Percentiles rank a stretch among this genome's conserved stretches.
Conservation (phyloP, 139 green algal genomes). For the Coelastrella sp. region DNA sequence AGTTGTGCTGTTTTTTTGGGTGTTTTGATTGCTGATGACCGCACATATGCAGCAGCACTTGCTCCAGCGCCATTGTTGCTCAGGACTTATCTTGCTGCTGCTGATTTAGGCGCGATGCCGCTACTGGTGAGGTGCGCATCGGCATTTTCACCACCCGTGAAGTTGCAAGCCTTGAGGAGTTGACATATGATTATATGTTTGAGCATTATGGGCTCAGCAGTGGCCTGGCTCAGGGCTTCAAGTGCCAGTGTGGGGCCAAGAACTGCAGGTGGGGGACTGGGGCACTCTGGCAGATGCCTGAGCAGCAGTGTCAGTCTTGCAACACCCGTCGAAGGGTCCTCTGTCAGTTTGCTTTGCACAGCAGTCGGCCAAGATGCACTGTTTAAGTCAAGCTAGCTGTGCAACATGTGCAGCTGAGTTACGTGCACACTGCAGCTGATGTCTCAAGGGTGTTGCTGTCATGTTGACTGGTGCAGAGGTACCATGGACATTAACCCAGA, state of each 20-base stretch:
- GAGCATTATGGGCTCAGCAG: constrained; percentile 64
- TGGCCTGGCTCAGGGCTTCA: constrained; percentile 57
- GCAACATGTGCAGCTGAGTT: too few species aligned
- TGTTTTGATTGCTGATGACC: not conserved
- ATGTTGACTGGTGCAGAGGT: constrained; percentile 49
- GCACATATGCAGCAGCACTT: not conserved
- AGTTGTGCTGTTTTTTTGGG: not conserved
- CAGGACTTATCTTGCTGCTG: too few species aligned
- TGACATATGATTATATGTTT: constrained; percentile 94
- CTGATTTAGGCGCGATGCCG: not conserved
- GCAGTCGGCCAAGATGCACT: not conserved
- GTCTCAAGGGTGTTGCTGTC: not conserved
- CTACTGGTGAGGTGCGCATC: constrained; percentile 63
- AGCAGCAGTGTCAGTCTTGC: not conserved
- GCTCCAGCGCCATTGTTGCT: not conserved
- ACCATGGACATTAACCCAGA: constrained; percentile 73
- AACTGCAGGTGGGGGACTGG: constrained; percentile 64
- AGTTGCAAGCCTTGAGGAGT: constrained; percentile 81
- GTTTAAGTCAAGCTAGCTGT: not conserved
- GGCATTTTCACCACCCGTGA: constrained; percentile 82
- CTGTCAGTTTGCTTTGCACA: too few species aligned
- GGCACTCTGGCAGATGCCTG: not conserved
- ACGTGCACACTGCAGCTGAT: too few species aligned
- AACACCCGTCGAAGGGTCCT: not conserved
- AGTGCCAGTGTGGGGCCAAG: constrained; percentile 71